These are phyloP conservation scores for Pichia eremophila DNA, from an alignment of 805 yeast species.

Conservation along the genomic window DNA sequence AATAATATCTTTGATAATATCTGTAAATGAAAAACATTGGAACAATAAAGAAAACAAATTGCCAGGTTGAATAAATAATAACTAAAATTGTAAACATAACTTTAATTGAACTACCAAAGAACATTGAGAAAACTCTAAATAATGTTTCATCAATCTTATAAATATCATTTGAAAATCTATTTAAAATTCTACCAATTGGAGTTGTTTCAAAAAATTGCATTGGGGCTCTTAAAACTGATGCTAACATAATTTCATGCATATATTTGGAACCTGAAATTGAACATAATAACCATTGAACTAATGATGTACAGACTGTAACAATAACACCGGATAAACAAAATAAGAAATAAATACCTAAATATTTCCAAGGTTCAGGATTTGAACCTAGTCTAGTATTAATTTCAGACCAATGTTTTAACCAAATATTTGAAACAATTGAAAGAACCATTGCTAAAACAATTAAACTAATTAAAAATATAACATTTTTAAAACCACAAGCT, in stretches of 20 bases:
- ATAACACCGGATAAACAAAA: constrained; percentile 64
- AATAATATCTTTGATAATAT: constrained; percentile 67
- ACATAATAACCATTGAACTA: constrained; percentile 70
- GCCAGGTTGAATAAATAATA: constrained; percentile 83
- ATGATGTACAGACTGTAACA: constrained; percentile 52
- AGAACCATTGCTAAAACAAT: constrained; percentile 50
- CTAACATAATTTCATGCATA: constrained; percentile 70
- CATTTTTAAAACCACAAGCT: constrained; percentile 72
- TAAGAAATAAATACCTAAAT: constrained; percentile 64
- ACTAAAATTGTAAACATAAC: constrained; percentile 72
- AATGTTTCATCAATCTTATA: constrained; percentile 77
- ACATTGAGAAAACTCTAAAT: constrained; percentile 63
- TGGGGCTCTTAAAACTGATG: constrained; percentile 71
- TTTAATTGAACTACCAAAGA: constrained; percentile 49
- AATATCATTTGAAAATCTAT: constrained; percentile 85
- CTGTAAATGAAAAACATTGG: constrained; percentile 62
- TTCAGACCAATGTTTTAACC: constrained; percentile 98
- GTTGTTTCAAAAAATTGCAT: constrained; percentile 95
- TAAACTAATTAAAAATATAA: constrained; percentile 44
- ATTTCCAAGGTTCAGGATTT: constrained; percentile 66
- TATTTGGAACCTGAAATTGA: constrained; percentile 73
- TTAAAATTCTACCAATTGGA: constrained; percentile 85
- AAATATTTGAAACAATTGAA: constrained; percentile 65
- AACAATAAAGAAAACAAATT: constrained; percentile 57
- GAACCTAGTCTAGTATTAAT: constrained; percentile 57